Evolutionary conservation across 768 basidiomycete species (phyloP).

Genomic region (Termitomyces sp.): DNA sequence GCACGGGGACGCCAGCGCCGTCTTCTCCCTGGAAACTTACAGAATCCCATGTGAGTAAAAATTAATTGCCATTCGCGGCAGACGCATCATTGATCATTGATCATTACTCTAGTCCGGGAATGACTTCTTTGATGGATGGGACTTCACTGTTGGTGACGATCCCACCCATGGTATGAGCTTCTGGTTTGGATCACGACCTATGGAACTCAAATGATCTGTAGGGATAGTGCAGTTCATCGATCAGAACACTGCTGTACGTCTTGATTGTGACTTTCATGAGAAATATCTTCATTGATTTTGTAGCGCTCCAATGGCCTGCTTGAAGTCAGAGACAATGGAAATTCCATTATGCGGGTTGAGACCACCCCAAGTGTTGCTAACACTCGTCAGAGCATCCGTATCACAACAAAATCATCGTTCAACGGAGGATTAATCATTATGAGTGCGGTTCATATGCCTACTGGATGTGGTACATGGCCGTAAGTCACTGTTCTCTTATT

Average conservation of each 20-base stretch:
- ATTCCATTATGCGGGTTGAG: constrained; percentile 87
- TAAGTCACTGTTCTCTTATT: constrained; percentile 22
- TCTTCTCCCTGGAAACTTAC: constrained; percentile 56
- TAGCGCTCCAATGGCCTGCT: constrained; percentile 57
- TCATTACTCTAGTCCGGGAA: constrained; percentile 43
- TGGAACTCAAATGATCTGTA: constrained; percentile 6
- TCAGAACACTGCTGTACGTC: constrained; percentile 51
- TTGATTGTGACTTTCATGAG: not conserved
- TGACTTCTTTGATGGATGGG: constrained; percentile 80
- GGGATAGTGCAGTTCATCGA: constrained; percentile 61
- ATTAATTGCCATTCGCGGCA: not conserved
- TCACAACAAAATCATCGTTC: constrained; percentile 57
- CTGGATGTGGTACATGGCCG: constrained; percentile 88
- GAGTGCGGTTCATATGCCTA: constrained; percentile 87
- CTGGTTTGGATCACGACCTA: not conserved
- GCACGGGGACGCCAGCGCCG: constrained; percentile 15
- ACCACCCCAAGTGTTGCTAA: constrained; percentile 69
- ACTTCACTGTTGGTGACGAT: constrained; percentile 64
- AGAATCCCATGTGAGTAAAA: constrained; percentile 48
- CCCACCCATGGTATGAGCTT: constrained; percentile 62
- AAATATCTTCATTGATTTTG: not conserved
- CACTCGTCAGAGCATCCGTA: constrained; percentile 73
- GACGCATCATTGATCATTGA: constrained; percentile 11
- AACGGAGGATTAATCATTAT: constrained; percentile 71
- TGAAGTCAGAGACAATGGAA: constrained; percentile 61